Evolutionary conservation across 2,329 filamentous ascomycete species (phyloP), one percentile per base, ranked within the genome.

Genomic region (Fusarium stilboides): DNA sequence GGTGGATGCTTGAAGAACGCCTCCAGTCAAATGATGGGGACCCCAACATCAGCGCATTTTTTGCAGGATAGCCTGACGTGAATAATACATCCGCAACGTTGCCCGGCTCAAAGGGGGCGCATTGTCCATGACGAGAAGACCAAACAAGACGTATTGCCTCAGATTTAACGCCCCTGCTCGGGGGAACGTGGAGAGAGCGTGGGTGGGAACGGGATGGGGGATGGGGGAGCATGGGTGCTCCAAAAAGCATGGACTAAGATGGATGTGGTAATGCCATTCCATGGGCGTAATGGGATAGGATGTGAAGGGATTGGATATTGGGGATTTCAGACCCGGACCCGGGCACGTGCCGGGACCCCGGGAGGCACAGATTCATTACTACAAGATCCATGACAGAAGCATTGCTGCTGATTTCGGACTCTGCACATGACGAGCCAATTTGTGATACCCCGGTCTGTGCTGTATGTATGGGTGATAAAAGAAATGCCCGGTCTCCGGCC

Each of bases 21-120:
- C 47, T 39, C 40, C 34, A 53, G 42, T 60, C 51, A 55, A 53
- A 63, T 40, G 58, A 57, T 31, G 33, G 55, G 53, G 33, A 46
- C 53, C 45, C 53, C 60, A 65, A 62, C 70, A 72, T 70, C 70
- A 72, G 70, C 70, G 68, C 73, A 75, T 70, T 70, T 62, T 67
- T 52, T 36, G 37, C 36, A 37, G 57, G 64, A 71, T 72, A 71
- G 68, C 73, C 73, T 75, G 72, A 75, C 66, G 26, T 64, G 44
- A 61, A 52, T 52, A 56, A 31, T 31, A 31, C 28, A 12, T 31
- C 10, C 28, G 28, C 28, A 31, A 31, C 28, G 28, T 31, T 31
- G 28, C 10, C 28, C 28, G 28, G 28, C 28, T 31, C 28, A 13
- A 31, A 31, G 52, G 63, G 59, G 55, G 58, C 55, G 60, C 63